These are phyloP conservation scores for Colletotrichum chrysophilum DNA, from an alignment of 2,329 filamentous ascomycete species.

Conservation along the genomic window DNA sequence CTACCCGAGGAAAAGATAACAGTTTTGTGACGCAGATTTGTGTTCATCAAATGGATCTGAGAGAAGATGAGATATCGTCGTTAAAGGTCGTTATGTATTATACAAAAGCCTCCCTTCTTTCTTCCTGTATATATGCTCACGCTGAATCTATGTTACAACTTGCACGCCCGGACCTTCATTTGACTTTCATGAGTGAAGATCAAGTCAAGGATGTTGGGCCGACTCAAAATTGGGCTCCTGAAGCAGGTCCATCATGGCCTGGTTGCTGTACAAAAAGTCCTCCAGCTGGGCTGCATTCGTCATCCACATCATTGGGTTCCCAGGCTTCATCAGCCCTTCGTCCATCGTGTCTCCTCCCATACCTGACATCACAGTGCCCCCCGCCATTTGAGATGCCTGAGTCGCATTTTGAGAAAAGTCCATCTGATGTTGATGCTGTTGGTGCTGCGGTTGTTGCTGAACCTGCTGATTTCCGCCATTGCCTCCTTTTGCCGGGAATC, in stretches of 20 bases:
- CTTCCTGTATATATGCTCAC: background rate
- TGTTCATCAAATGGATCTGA: rapidly evolving
- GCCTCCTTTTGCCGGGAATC: conserved; percentile 35
- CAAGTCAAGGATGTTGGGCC: background rate
- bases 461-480: background rate
- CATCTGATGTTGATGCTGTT: background rate
- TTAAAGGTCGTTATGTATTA: background rate
- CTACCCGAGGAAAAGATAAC: background rate
- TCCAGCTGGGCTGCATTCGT: conserved; percentile 39
- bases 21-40: rapidly evolving
- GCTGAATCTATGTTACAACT: background rate
- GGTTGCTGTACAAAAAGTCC: conserved; percentile 43
- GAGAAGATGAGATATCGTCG: background rate
- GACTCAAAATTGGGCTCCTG: conserved; percentile 28
- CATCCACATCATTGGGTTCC: conserved; percentile 38
- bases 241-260: conserved; percentile 41
- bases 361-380: background rate
- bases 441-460: background rate
- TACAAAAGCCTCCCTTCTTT: rapidly evolving
- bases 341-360: background rate
- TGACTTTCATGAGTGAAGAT: background rate
- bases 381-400: background rate
- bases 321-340: background rate
- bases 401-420: conserved; percentile 12
- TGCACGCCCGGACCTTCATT: rapidly evolving